Conservation (phyloP, 176 grass and related monocot species). For the Lolium rigidum region DNA sequence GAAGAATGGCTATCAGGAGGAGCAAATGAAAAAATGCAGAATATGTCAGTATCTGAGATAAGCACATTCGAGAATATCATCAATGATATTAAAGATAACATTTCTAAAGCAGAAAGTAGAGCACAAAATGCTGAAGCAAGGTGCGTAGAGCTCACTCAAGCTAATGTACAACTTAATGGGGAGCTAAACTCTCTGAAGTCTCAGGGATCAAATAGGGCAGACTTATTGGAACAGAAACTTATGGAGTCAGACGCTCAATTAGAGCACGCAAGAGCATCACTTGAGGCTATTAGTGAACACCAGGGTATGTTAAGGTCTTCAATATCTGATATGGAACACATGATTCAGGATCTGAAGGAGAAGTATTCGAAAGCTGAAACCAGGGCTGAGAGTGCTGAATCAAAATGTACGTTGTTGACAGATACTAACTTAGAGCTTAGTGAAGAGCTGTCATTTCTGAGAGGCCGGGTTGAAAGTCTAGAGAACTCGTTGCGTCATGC, state of each 20-base stretch:
- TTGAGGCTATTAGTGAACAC: slow-evolving; percentile 79
- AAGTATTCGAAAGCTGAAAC: slow-evolving; percentile 82
- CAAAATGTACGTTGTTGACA: slow-evolving; percentile 64
- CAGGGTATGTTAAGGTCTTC: slow-evolving; percentile 62
- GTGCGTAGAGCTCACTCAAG: slow-evolving; percentile 48
- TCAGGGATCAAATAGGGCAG: slow-evolving; percentile 58
- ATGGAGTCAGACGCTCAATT: slow-evolving; percentile 74
- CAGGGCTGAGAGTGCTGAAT: slow-evolving; percentile 76
- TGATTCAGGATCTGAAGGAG: slow-evolving; percentile 71
- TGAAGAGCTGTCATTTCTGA: slow-evolving; percentile 81
- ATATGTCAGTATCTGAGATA: neutral
- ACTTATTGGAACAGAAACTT: slow-evolving; percentile 58
- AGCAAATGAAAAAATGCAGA: slow-evolving; percentile 27
- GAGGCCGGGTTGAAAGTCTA: slow-evolving; percentile 60
- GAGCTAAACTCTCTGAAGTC: slow-evolving; percentile 48
- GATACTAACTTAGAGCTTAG: slow-evolving; percentile 80
- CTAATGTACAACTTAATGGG: slow-evolving; percentile 55
- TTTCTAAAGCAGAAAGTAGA: slow-evolving; percentile 60
- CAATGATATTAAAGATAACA: slow-evolving; percentile 49
- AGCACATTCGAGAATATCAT: slow-evolving; percentile 42
- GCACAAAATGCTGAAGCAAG: slow-evolving; percentile 51
- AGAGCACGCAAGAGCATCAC: slow-evolving; percentile 72
- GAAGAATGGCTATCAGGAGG: slow-evolving; percentile 42
- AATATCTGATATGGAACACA: slow-evolving; percentile 73
- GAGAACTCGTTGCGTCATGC: slow-evolving; percentile 62